Evolutionary conservation across 2,329 filamentous ascomycete species (phyloP).

Genomic region (Fusarium nygamai): DNA sequence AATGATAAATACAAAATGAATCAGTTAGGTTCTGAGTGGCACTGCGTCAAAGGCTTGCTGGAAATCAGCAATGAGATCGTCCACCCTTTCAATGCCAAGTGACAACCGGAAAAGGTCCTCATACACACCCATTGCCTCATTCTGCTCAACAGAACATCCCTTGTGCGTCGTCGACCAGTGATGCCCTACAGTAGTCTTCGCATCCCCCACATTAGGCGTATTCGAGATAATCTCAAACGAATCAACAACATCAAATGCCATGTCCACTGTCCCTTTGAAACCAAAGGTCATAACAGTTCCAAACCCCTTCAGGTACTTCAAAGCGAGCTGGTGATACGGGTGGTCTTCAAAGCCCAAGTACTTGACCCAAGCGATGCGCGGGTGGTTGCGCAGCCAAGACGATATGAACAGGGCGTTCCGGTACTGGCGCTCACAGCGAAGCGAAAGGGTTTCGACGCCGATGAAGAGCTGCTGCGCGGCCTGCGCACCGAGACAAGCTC

Average conservation of each 20-base stretch:
- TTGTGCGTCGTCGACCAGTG: constrained; percentile 77
- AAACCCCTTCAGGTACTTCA: constrained; percentile 76
- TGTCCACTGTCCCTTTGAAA: constrained; percentile 43
- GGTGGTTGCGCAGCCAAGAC: neutral
- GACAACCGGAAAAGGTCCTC: constrained; percentile 57
- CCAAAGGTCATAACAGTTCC: constrained; percentile 79
- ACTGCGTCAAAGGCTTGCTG: constrained; percentile 56
- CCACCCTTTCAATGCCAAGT: constrained; percentile 71
- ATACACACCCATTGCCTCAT: constrained; percentile 62
- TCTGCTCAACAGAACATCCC: neutral
- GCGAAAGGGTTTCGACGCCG: neutral
- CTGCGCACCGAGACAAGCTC: neutral
- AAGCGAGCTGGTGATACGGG: constrained; percentile 69
- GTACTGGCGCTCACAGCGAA: neutral
- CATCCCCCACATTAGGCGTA: constrained; percentile 65
- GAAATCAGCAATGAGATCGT: constrained; percentile 78
- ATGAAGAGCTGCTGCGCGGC: neutral
- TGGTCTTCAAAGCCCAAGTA: constrained; percentile 51
- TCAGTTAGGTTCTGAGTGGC: neutral
- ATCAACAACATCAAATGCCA: constrained; percentile 73
- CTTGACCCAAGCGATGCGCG: neutral
- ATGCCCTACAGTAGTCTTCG: constrained; percentile 77
- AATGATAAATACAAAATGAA: neutral
- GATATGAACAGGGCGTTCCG: neutral
- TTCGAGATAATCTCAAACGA: constrained; percentile 45